These are phyloP conservation scores for Fusarium concolor DNA, from an alignment of 2,329 filamentous ascomycete genomes.

Conservation along the genomic window DNA sequence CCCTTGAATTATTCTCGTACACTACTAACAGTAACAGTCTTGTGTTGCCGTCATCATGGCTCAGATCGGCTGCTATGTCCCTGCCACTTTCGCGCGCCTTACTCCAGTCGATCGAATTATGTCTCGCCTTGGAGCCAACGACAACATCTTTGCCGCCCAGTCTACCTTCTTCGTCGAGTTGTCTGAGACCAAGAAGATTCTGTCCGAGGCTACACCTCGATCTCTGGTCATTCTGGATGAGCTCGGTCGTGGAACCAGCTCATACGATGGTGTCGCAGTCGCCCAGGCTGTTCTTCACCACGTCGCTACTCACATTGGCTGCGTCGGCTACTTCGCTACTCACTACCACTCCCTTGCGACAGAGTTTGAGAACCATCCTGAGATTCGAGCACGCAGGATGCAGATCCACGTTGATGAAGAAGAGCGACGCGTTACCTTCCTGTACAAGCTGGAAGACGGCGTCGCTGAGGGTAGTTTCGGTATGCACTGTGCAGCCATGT, in stretches of 20 bases:
- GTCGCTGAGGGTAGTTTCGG: constrained; percentile 97
- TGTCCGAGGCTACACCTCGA: constrained; percentile 91
- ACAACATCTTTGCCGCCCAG: constrained; percentile 98
- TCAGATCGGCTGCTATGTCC: constrained; percentile 93
- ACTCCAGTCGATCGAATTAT: constrained; percentile 98
- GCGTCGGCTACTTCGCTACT: constrained; percentile 95
- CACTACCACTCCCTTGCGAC: constrained; percentile 95
- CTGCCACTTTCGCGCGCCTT: constrained; percentile 81
- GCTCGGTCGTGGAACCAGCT: constrained; percentile 91
- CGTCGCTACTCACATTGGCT: constrained; percentile 91
- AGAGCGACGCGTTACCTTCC: constrained; percentile 88
- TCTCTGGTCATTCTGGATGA: constrained; percentile 98
- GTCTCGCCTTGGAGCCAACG: constrained; percentile 96
- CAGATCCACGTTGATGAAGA: constrained; percentile 91
- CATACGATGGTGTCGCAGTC: constrained; percentile 96
- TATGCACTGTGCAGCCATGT: constrained; percentile 99
- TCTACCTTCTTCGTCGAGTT: constrained; percentile 99
- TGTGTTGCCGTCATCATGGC: constrained; percentile 98
- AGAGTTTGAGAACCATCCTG: constrained; percentile 90
- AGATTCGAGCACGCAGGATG: constrained; percentile 90
- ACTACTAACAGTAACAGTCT: constrained; percentile 65
- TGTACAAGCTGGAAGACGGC: constrained; percentile 93
- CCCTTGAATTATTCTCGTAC: not conserved
- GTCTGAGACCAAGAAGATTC: constrained; percentile 97
- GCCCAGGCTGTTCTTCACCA: constrained; percentile 98